A percentile compares a stretch with the other conserved stretches of the same genome.
phyloP scores from a whole-genome alignment of 805 yeast species.

The Starmerella sirachaensis region DNA sequence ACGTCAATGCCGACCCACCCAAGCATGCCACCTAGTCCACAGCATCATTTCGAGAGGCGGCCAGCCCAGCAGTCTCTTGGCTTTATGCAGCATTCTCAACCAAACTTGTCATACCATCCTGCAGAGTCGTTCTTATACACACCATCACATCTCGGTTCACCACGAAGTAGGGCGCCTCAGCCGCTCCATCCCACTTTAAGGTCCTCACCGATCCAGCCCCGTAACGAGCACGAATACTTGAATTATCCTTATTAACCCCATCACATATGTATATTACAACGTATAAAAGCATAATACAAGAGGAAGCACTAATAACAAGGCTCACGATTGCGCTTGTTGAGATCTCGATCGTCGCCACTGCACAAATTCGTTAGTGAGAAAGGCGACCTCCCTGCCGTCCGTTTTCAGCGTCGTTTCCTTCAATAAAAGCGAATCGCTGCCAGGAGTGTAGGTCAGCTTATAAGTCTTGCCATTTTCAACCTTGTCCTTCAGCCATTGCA shows the following conservation, averaged over 20 bases:
- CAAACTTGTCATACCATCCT: background rate
- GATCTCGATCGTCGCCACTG: too few relatives aligned
- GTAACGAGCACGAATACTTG: background rate
- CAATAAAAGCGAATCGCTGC: constrained; percentile 14
- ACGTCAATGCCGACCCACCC: background rate
- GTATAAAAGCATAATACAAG: too few relatives aligned
- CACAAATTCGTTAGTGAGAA: constrained; percentile 21
- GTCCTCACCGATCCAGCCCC: constrained; percentile 11
- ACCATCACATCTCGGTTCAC: constrained; percentile 6
- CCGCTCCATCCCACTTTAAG: constrained; percentile 10
- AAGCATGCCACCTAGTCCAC: background rate
- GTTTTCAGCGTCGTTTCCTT: constrained; percentile 7
- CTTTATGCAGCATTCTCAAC: constrained; percentile 4
- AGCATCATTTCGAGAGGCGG: background rate
- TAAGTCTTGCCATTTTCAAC: constrained; percentile 42
- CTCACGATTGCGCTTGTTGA: too few relatives aligned
- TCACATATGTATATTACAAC: background rate
- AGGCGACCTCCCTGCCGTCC: constrained; percentile 19
- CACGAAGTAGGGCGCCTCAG: constrained; percentile 4
- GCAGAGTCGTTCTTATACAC: background rate
- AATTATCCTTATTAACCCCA: constrained; percentile 6
- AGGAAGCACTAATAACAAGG: too few relatives aligned
- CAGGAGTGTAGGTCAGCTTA: constrained; percentile 10
- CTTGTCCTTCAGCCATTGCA: constrained; percentile 58
- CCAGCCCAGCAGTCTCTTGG: constrained; percentile 3